Evolutionary conservation across 345 rosid species (phyloP).

Genomic region (Gossypium anomalum): DNA sequence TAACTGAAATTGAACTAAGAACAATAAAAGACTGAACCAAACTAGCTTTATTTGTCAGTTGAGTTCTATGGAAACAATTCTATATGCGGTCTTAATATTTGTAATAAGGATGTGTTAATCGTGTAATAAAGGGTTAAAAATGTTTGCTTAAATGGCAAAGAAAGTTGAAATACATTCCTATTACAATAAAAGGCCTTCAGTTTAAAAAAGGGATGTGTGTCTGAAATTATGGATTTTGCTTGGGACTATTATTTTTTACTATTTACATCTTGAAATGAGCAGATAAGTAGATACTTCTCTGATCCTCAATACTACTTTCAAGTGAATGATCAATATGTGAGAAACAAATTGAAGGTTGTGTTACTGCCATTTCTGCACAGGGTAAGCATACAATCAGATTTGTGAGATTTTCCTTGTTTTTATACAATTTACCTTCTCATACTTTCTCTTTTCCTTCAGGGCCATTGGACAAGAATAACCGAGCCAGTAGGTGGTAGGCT

Average conservation of each 20-base stretch:
- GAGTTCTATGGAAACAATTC: not conserved
- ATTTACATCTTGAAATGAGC: constrained; percentile 21
- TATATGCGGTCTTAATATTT: not conserved
- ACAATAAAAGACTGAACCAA: not conserved
- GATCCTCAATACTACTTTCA: constrained; percentile 28
- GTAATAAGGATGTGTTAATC: not conserved
- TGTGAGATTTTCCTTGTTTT: not conserved
- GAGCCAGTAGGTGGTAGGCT: constrained; percentile 98
- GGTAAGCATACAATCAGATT: constrained; percentile 37
- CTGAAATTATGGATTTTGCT: not conserved
- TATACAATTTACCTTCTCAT: not conserved
- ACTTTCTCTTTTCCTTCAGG: constrained; percentile 38
- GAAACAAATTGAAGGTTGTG: constrained; percentile 93
- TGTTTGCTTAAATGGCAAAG: not conserved
- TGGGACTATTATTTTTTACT: not conserved
- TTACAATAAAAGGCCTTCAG: not conserved
- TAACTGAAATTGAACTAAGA: not conserved
- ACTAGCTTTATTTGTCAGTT: not conserved
- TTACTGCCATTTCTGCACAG: constrained; percentile 88
- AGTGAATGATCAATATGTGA: constrained; percentile 40
- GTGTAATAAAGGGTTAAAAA: not conserved
- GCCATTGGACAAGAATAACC: constrained; percentile 90
- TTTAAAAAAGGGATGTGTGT: not conserved
- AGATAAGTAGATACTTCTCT: constrained; percentile 87
- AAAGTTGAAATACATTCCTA: not conserved